A percentile compares a stretch with the other conserved stretches of the same genome.
Evolutionary conservation across 2,329 filamentous ascomycete genomes (phyloP).

Genomic region (Fusarium sp.): DNA sequence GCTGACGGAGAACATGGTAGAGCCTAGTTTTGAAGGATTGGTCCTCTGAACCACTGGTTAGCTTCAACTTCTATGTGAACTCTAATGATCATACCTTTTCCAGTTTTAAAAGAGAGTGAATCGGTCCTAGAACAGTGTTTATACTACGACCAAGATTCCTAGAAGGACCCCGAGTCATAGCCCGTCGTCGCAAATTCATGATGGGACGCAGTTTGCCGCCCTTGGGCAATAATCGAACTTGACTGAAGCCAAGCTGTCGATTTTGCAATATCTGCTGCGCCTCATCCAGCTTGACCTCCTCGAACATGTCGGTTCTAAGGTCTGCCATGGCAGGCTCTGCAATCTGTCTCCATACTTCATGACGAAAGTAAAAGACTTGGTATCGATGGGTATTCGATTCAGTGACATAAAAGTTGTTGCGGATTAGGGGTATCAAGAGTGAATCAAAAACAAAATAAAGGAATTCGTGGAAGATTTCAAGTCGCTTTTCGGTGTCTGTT

Average conservation of each 20-base stretch:
- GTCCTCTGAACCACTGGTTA: conserved; percentile 48
- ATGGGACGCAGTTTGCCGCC: conserved; percentile 81
- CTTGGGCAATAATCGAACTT: conserved; percentile 86
- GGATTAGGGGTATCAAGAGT: conserved; percentile 85
- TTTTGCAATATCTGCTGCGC: conserved; percentile 69
- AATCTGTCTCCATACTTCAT: conserved; percentile 87
- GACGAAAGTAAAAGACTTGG: conserved; percentile 90
- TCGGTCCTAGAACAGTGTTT: conserved; percentile 70
- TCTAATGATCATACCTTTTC: conserved; percentile 70
- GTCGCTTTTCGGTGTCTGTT: conserved; percentile 79
- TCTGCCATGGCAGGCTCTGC: conserved; percentile 76
- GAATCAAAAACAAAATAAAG: conserved; percentile 96
- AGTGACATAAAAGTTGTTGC: conserved; percentile 92
- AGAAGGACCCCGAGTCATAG: conserved; percentile 67
- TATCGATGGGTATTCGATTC: conserved; percentile 86
- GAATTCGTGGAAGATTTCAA: conserved; percentile 84
- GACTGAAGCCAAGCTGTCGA: conserved; percentile 78
- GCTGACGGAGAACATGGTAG: conserved; percentile 81
- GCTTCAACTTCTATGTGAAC: neutral
- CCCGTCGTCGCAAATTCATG: conserved; percentile 81
- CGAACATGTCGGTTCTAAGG: conserved; percentile 80
- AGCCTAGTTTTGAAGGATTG: conserved; percentile 73
- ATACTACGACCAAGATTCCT: conserved; percentile 65
- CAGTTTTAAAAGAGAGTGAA: conserved; percentile 80
- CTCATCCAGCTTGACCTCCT: conserved; percentile 72